Conservation (phyloP, 148 eudicot species). For the Silene latifolia region DNA sequence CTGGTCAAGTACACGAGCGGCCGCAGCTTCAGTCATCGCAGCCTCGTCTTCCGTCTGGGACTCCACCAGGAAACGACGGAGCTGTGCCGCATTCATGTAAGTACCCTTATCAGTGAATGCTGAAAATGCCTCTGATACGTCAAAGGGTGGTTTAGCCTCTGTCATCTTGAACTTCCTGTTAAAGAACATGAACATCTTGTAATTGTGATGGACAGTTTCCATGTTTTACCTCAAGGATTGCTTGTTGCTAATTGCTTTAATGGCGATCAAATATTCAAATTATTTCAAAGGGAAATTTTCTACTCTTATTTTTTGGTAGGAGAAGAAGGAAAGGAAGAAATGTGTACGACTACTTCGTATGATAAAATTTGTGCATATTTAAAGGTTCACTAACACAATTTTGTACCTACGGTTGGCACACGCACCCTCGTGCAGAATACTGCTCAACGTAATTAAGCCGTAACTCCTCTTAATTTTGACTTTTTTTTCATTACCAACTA, state of each 20-base stretch:
- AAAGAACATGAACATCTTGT: constrained; percentile 76
- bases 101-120: constrained; percentile 31
- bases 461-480: no score
- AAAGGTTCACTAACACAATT: no score
- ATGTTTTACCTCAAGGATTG: background rate
- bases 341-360: background rate
- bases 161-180: constrained; percentile 73
- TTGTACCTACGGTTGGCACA: no score
- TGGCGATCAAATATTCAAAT: background rate
- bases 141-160: constrained; percentile 65
- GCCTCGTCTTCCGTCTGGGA: constrained; percentile 46
- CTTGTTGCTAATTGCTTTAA: background rate
- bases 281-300: background rate
- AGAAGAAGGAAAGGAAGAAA: background rate
- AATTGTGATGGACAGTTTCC: constrained; percentile 31
- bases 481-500: no score
- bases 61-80: constrained; percentile 55
- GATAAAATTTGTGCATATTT: no score
- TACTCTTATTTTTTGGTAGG: background rate
- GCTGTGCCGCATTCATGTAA: constrained; percentile 45
- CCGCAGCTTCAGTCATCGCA: constrained; percentile 33
- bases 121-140: constrained; percentile 54
- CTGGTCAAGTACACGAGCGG: constrained; percentile 30
- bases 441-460: no score
- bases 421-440: no score